phyloP scores from a whole-genome alignment of 495 filamentous ascomycete genomes.

The Penicillium waksmanii region DNA sequence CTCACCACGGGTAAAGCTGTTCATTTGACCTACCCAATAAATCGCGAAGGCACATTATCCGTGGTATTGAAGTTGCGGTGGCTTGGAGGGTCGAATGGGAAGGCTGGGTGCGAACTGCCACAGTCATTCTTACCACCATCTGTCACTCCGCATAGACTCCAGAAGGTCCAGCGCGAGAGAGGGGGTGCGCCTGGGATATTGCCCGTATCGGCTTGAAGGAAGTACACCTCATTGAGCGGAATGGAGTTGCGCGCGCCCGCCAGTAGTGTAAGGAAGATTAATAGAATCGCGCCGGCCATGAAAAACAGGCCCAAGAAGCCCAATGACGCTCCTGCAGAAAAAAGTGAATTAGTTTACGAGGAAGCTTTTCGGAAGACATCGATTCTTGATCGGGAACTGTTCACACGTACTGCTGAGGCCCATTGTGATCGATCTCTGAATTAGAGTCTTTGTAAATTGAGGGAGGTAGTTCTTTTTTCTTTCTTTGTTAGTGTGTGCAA shows the following conservation, averaged over 20 bases:
- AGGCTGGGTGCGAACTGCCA: slow-evolving; percentile 56
- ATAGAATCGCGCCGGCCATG: slow-evolving; percentile 69
- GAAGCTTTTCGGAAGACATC: background rate
- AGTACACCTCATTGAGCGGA: slow-evolving; percentile 77
- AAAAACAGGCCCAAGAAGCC: slow-evolving; percentile 72
- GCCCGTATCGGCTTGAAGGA: slow-evolving; percentile 74
- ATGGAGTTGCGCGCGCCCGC: slow-evolving; percentile 61
- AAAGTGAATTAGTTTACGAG: slow-evolving; percentile 12
- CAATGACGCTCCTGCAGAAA: slow-evolving; percentile 47
- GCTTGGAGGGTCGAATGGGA: slow-evolving; percentile 65
- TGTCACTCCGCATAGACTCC: slow-evolving; percentile 66
- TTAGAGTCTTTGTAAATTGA: background rate
- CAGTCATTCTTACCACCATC: slow-evolving; percentile 60
- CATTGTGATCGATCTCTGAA: slow-evolving; percentile 28
- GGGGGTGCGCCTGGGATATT: slow-evolving; percentile 68
- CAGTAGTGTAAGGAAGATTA: slow-evolving; percentile 82
- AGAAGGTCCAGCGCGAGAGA: slow-evolving; percentile 84
- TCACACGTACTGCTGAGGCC: slow-evolving; percentile 37
- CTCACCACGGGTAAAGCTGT: background rate
- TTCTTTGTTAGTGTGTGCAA: background rate
- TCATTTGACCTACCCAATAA: slow-evolving; percentile 52
- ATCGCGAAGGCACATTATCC: slow-evolving; percentile 55
- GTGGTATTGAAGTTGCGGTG: slow-evolving; percentile 62
- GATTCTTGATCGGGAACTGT: background rate
- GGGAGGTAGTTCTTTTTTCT: background rate